These are phyloP conservation scores for Orbilia oligospora DNA, from an alignment of 2,329 filamentous ascomycete genomes.

Conservation along the genomic window DNA sequence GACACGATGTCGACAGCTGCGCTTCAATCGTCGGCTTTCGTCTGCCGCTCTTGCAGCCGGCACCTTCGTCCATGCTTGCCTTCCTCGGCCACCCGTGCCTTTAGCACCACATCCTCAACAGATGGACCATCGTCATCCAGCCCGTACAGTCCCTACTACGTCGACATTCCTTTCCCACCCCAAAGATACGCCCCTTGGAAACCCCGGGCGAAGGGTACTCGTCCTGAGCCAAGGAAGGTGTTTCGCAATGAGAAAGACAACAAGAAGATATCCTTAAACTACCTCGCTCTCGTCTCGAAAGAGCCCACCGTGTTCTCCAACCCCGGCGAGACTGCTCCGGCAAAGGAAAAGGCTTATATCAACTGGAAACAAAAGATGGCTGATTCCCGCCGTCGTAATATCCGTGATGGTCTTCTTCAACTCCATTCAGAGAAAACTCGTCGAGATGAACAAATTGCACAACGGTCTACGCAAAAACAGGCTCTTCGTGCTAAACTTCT, in stretches of 20 bases:
- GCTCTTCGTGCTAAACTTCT: slow-evolving; percentile 71
- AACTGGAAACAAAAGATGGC: slow-evolving; percentile 82
- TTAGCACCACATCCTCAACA: slow-evolving; percentile 40
- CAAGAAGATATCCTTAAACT: slow-evolving; percentile 46
- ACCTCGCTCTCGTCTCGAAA: slow-evolving; percentile 63
- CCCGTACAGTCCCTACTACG: slow-evolving; percentile 52
- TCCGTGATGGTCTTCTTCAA: slow-evolving; percentile 78
- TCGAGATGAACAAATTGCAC: slow-evolving; percentile 66
- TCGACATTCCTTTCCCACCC: slow-evolving; percentile 58
- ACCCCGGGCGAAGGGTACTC: slow-evolving; percentile 47
- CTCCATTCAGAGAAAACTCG: slow-evolving; percentile 77
- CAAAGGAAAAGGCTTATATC: slow-evolving; percentile 66
- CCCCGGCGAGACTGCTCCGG: slow-evolving; percentile 66
- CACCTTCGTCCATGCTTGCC: slow-evolving; percentile 36
- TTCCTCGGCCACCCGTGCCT: slow-evolving; percentile 28
- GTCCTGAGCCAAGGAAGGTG: slow-evolving; percentile 50
- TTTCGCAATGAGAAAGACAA: slow-evolving; percentile 31
- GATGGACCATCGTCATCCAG: slow-evolving; percentile 36
- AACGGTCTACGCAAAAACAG: slow-evolving; percentile 70
- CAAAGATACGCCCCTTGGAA: slow-evolving; percentile 51
- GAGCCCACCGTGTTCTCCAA: slow-evolving; percentile 63
- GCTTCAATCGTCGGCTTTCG: slow-evolving; percentile 51
- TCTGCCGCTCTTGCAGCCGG: slow-evolving; percentile 59
- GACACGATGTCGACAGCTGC: slow-evolving; percentile 32
- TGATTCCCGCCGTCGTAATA: slow-evolving; percentile 77